Evolutionary conservation across 2,329 filamentous ascomycete genomes (phyloP).

Genomic region (Cercospora janseana): DNA sequence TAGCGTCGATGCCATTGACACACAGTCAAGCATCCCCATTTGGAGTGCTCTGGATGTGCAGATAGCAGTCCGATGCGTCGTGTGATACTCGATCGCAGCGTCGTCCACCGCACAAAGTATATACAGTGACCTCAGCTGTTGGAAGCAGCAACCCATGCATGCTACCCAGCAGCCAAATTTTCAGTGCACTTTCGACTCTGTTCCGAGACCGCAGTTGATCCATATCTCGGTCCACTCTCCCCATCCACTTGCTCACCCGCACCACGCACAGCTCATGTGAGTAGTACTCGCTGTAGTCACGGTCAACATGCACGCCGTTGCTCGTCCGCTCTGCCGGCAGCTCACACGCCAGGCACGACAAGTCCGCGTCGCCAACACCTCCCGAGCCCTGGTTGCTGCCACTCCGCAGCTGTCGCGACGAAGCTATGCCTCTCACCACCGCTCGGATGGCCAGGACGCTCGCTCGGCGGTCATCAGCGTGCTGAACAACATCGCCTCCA

Average conservation of each 20-base stretch:
- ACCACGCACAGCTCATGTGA: slow-evolving; percentile 8
- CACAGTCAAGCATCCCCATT: not conserved
- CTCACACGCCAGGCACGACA: slow-evolving; percentile 19
- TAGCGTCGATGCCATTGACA: slow-evolving; percentile 5
- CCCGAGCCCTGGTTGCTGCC: slow-evolving; percentile 15
- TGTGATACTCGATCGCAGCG: not conserved
- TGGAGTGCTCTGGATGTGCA: not conserved
- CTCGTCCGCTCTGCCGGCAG: slow-evolving; percentile 22
- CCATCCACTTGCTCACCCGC: not conserved
- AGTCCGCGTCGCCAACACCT: slow-evolving; percentile 10
- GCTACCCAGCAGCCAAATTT: slow-evolving; percentile 1
- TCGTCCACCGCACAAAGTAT: no score
- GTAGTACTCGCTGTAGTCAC: slow-evolving; percentile 4
- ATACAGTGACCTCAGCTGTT: no score
- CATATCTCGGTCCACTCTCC: not conserved
- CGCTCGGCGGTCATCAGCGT: slow-evolving; percentile 83
- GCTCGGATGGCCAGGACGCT: slow-evolving; percentile 57
- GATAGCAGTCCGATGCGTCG: not conserved
- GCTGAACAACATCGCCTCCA: slow-evolving; percentile 92
- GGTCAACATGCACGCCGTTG: slow-evolving; percentile 18
- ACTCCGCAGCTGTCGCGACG: slow-evolving; percentile 14
- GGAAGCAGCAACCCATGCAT: not conserved
- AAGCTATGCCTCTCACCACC: slow-evolving; percentile 26
- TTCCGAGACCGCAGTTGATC: not conserved
- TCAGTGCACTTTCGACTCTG: slow-evolving; percentile 3